Evolutionary conservation across 768 basidiomycete species (phyloP), one percentile per base, ranked within the genome.

Genomic region (Pulveroboletus sp.): DNA sequence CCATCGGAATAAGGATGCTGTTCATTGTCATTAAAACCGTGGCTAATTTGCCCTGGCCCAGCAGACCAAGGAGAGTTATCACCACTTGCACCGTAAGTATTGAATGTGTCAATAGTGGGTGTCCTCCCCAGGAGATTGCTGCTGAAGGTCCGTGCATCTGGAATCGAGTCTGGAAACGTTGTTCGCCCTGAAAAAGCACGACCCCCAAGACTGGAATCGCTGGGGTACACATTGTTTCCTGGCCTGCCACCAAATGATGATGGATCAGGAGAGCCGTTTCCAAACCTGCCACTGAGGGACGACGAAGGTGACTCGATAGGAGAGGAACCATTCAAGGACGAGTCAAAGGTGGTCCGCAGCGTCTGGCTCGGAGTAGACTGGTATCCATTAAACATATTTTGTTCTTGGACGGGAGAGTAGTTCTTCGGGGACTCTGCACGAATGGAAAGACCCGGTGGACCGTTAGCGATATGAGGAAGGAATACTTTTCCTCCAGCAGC

Each of bases 291-390:
- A 50, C 84, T 78, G 36, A 87, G 77, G 4, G 86, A 85, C 2
- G 88, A 89, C 3, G 84, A 78, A 3, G 87, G 85, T 9, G 88
- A 89, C 50, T 85, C 83, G 14, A 84, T 77, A 27, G 76, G 71
- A 24, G 86, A 82, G 11, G 75, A 74, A 33, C 73, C 68, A 37
- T 69, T 71, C 24, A 80, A 51, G 63, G 80, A 84, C 2, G 79
- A 74, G 58, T 90, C 86, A 48, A 89, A 62, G n/a, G 83, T 77
- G n/a, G 80, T 75, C 36, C 80, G 79, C 52, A 86, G 59, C 16
- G 78, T 71, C 20, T 81, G 75, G 16, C 80, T 72, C 43, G 86
- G 86, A 40, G 81, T 75, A 39, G 86, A 85, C 59, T 89, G 86
- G 61, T 79, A 82, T 48, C 75, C 77, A 56, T 71, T 78, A 53